Evolutionary conservation across 805 yeast genomes (phyloP), one percentile per base, ranked within the genome.

Genomic region (Jamesozyma hellenica): DNA sequence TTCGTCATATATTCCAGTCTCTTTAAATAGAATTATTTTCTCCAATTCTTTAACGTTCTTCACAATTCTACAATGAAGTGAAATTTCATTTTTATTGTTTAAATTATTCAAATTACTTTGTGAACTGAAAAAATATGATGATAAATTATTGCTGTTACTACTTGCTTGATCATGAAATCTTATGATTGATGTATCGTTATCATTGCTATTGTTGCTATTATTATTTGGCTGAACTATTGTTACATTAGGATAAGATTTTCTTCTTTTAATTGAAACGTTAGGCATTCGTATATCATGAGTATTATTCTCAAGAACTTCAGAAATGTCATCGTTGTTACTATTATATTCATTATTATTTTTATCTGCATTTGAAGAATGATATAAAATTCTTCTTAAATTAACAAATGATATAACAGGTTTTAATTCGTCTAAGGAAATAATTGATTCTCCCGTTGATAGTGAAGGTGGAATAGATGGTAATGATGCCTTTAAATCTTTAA

Each of bases 401-500:
- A 82, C 71, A 44, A 72, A 80, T 3, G 79, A 64, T 10, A 82
- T 68, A 35, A 82, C 61, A 1, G 82, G 75, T 45, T 76, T 69
- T 49, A 82, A 58, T 49, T 79, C 79, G 14, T 75, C 74, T 36
- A 75, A 56, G 1, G 79, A 67, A 6, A 81, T 61, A 40, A 78
- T 77, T 13, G 79, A 75, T 26, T 72, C 67, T 0, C 72, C 70
- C 1, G 72, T 69, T 1, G 83, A 71, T 46, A 72, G 58, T 3
- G 65, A 66, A 4, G 85, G 74, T 32, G 70, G 68, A 54, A 59
- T 51, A 0, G 71, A 40, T 3, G 76, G 85, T 33, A 71, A 56
- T 4, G 65, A 62, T 0, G 84, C 85, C 45, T 68, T 75, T 42
- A 81, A 57, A 47, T 82, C 82, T 42, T 66, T 68, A 51, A 82